Conservation (phyloP, 768 basidiomycete genomes). For the Suillus decipiens region DNA sequence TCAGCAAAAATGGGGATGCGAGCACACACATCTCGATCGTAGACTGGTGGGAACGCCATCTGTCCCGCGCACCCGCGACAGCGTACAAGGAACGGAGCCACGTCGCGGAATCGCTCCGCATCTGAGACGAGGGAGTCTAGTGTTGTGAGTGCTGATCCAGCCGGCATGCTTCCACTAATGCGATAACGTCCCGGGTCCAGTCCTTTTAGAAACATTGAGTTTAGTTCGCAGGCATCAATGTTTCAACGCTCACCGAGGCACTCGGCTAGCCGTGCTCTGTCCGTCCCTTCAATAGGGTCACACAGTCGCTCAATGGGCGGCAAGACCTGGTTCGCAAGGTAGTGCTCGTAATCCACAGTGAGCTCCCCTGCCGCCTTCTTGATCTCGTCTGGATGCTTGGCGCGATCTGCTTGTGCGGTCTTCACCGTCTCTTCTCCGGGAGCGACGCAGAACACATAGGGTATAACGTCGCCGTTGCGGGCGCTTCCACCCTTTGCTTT, state of each 20-base stretch:
- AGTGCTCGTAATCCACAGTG: conserved; percentile 89
- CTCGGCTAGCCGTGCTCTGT: conserved; percentile 88
- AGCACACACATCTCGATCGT: conserved; percentile 55
- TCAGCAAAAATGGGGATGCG: background rate
- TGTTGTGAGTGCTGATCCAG: conserved; percentile 62
- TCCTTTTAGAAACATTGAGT: conserved; percentile 38
- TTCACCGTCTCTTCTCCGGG: conserved; percentile 73
- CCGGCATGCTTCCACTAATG: conserved; percentile 47
- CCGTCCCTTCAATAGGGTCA: conserved; percentile 95
- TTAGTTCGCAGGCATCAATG: conserved; percentile 8
- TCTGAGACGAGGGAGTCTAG: conserved; percentile 92
- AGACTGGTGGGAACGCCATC: conserved; percentile 57
- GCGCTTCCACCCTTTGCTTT: conserved; percentile 82
- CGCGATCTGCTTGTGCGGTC: conserved; percentile 82
- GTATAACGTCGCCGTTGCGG: conserved; percentile 88
- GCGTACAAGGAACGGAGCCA: conserved; percentile 66
- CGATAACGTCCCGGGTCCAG: conserved; percentile 62
- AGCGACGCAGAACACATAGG: conserved; percentile 89
- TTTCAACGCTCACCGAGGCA: conserved; percentile 71
- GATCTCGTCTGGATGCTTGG: conserved; percentile 92
- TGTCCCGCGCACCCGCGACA: conserved; percentile 75
- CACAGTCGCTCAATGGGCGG: conserved; percentile 95
- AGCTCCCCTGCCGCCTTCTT: conserved; percentile 61
- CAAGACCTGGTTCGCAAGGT: conserved; percentile 87
- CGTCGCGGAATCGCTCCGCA: conserved; percentile 80